Evolutionary conservation across 1,139 yeast species (phyloP).

Genomic region (Eremothecium gossypii): DNA sequence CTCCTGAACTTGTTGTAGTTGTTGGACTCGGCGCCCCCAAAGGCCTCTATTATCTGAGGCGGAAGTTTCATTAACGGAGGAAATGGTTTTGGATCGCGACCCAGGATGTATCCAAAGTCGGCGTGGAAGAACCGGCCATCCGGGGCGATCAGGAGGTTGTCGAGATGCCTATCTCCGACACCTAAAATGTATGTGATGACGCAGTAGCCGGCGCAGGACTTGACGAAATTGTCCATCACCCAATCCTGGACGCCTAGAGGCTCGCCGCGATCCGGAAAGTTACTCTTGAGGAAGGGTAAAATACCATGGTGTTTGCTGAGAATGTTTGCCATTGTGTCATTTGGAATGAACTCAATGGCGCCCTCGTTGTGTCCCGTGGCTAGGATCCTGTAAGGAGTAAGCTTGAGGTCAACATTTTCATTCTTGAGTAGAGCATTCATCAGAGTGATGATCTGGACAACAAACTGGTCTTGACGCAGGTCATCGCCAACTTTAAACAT

Average conservation of each 20-base stretch:
- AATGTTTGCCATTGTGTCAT: slow-evolving; percentile 80
- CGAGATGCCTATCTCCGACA: slow-evolving; percentile 95
- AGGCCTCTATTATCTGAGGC: slow-evolving; percentile 92
- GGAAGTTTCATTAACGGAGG: slow-evolving; percentile 98
- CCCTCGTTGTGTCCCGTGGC: slow-evolving; percentile 92
- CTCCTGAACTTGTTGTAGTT: slow-evolving; percentile 81
- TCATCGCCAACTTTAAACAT: slow-evolving; percentile 97
- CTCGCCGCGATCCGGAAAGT: slow-evolving; percentile 49
- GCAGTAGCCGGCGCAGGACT: slow-evolving; percentile 96
- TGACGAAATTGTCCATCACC: slow-evolving; percentile 87
- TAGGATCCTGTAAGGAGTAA: slow-evolving; percentile 82
- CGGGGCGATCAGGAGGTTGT: slow-evolving; percentile 63
- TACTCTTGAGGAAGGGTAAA: slow-evolving; percentile 54
- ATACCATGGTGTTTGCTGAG: slow-evolving; percentile 68
- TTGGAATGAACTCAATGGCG: slow-evolving; percentile 84
- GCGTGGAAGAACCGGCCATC: slow-evolving; percentile 93
- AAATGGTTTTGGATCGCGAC: slow-evolving; percentile 96
- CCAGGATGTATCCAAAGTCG: slow-evolving; percentile 92
- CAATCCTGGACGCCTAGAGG: slow-evolving; percentile 66
- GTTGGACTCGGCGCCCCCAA: slow-evolving; percentile 86
- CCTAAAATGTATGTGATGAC: slow-evolving; percentile 91
- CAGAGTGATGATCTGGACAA: slow-evolving; percentile 79
- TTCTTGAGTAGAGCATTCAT: slow-evolving; percentile 86
- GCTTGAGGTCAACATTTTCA: slow-evolving; percentile 79
- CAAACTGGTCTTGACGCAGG: slow-evolving; percentile 89